Base-by-base conservation (phyloP, 108 stramenopile species). In the Cyclotella sp. region DNA sequence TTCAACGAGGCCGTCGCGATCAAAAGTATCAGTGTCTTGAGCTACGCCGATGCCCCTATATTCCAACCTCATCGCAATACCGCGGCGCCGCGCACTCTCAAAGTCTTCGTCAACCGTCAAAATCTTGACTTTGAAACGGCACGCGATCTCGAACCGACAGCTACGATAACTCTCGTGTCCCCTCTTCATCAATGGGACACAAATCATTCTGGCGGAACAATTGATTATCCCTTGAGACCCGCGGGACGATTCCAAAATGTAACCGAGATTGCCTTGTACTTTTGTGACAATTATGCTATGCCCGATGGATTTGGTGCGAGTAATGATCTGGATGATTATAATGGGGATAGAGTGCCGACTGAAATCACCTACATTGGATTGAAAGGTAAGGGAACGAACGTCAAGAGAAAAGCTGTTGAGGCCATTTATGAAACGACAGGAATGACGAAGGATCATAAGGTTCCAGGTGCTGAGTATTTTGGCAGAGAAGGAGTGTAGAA, bases 111-210 rank as follows among this genome's bases (percentile, higher is more conserved):
- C 39, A 85, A 95, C 68, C 84, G 95, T 12, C 83, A 90, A 45
- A 83, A 92, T 73, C 78, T 95, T 44, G 95, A 95, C 62, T 93
- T 95, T 84, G 95, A 93, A 28, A 92, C 82, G 42, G 92, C 84
- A 6, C 85, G 90, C 11, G 92, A 95, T 61, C 59, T 95, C 63
- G 81, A 84, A 41, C 86, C 92, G 0, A 76, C 84, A 14, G 66
- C 74, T 24, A 83, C 63, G 27, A 54, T 95, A 45, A 86, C 87
- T 24, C 49, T 91, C 9, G 59, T 92, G 42, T 90, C 92, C 0
- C 91, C 95, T 14, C 49, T 86, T 24, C 95, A 95, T 71, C 78
- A 79, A 61, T 79, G 72, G 73, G 40, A 63, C 19, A 15, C 39
- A 1, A 63, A 57, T 0, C 58, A 75, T 40, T 15, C 55, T 5